Evolutionary conservation across 1,284 basidiomycete species (phyloP), one percentile per base, ranked within the genome.

Genomic region (Hypsizygus ulmarius): DNA sequence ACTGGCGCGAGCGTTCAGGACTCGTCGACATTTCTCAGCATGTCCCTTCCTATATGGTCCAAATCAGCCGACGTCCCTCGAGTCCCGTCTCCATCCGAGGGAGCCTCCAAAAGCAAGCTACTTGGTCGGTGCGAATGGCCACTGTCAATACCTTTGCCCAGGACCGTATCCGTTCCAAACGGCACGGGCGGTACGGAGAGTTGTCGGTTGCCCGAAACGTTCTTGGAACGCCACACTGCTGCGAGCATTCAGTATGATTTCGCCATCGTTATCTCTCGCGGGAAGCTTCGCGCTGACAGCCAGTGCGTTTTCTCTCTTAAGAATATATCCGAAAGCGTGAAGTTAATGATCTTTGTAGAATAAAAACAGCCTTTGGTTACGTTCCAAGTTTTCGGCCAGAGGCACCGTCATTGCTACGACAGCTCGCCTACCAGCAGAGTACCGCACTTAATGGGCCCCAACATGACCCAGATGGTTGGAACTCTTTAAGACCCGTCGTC

Each of bases 301-400:
- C 64, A 64, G 74, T 74, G 48, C 59, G 72, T 65, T 7, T 25
- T 7, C 21, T 25, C 21, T 25, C 21, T 25, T 4, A 25, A 25
- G 7, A 25, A 4, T 7, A 25, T 25, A 4, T 3, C 7, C 4
- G 16, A 33, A 5, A 6, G 32, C 15, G 39, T 40, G 21, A 25
- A 25, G 4, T 25, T 7, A 25, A 15, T 33, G 35, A 1, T 21
- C 27, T 38, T 39, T 18, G 8, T 49, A 77, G 76, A 53, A 68
- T 79, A 41, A 74, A 69, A 43, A 77, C 76, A 2, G 68, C 71
- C 6, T 74, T 78, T 54, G 75, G 69, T 28, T 78, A 77, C 58
- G 68, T 77, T 11, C 74, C 76, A 10, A 71, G 65, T 46, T 70
- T 61, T 14, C 65, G 71, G 34, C 74, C 77, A 4, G 70, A 69